phyloP scores from a whole-genome alignment of 768 basidiomycete genomes.

The Collybia sp. region DNA sequence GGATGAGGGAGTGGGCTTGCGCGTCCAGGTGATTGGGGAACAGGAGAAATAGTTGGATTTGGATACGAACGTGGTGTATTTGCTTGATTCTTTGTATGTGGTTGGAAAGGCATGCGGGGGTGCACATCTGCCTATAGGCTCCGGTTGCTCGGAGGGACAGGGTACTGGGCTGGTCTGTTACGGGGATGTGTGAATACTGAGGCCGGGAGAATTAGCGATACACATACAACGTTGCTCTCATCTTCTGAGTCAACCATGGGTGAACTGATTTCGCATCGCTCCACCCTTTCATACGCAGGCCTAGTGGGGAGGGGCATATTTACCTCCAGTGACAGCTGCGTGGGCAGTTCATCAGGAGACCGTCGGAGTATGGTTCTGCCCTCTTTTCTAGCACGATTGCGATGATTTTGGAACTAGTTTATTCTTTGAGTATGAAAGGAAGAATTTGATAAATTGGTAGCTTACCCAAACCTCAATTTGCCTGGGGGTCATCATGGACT shows the following conservation, averaged over 20 bases:
- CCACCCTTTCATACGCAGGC: slow-evolving; percentile 13
- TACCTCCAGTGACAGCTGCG: slow-evolving; percentile 15
- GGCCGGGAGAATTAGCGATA: no score
- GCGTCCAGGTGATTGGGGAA: slow-evolving; percentile 25
- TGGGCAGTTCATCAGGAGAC: slow-evolving; percentile 12
- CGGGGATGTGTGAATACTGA: no score
- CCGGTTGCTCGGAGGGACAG: no score
- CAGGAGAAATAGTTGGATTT: slow-evolving; percentile 14
- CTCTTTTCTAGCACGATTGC: slow-evolving; percentile 32
- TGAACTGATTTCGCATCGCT: no score
- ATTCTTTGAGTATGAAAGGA: no score
- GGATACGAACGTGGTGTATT: slow-evolving; percentile 7
- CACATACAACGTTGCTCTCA: no score
- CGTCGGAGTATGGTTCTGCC: slow-evolving; percentile 16
- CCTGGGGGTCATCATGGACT: slow-evolving; percentile 34
- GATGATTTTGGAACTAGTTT: slow-evolving; percentile 50
- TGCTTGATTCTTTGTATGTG: slow-evolving; percentile 3
- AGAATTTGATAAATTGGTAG: no score
- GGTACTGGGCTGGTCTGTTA: no score
- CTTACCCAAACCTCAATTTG: slow-evolving; percentile 57
- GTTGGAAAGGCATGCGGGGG: slow-evolving; percentile 23
- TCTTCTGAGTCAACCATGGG: no score
- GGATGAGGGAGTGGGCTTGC: slow-evolving; percentile 14
- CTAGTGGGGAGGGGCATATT: slow-evolving; percentile 20
- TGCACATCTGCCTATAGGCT: no score